Evolutionary conservation across 2,329 filamentous ascomycete species (phyloP).

Genomic region (Byssochlamys sp.): DNA sequence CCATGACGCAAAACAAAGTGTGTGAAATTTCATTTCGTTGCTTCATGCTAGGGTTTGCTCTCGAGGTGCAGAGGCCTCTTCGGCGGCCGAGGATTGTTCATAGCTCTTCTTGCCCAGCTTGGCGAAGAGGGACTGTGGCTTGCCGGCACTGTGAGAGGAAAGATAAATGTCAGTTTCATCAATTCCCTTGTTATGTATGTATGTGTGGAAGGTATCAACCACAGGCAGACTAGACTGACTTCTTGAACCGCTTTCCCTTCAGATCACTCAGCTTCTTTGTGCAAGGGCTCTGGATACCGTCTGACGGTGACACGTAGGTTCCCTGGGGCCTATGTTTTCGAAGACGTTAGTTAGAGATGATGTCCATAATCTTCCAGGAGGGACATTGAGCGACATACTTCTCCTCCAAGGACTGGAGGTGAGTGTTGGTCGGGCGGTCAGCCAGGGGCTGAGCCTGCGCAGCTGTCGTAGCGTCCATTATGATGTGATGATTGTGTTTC

Average conservation of each 20-base stretch:
- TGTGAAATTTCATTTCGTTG: background rate
- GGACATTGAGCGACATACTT: slow-evolving; percentile 6
- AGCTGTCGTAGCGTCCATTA: slow-evolving; percentile 22
- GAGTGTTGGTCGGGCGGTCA: slow-evolving; percentile 35
- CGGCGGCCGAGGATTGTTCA: slow-evolving; percentile 22
- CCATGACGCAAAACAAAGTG: background rate
- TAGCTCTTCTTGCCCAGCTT: slow-evolving; percentile 39
- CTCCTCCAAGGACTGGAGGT: slow-evolving; percentile 16
- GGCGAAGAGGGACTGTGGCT: slow-evolving; percentile 38
- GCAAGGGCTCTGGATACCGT: slow-evolving; percentile 42
- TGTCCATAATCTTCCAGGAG: background rate
- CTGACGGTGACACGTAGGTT: slow-evolving; percentile 40
- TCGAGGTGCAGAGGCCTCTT: background rate
- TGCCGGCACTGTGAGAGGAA: slow-evolving; percentile 21
- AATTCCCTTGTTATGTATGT: background rate
- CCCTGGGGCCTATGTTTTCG: slow-evolving; percentile 19
- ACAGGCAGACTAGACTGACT: slow-evolving; percentile 19
- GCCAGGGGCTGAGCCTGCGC: slow-evolving; percentile 25
- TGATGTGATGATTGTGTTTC: slow-evolving; percentile 4
- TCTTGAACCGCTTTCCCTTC: slow-evolving; percentile 42
- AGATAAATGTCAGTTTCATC: background rate
- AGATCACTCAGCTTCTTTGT: slow-evolving; percentile 42
- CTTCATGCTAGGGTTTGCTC: background rate
- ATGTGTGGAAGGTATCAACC: background rate
- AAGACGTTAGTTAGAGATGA: background rate